These are phyloP conservation scores for Diaporthe citriasiana DNA, from an alignment of 2,329 filamentous ascomycete species.

Conservation along the genomic window DNA sequence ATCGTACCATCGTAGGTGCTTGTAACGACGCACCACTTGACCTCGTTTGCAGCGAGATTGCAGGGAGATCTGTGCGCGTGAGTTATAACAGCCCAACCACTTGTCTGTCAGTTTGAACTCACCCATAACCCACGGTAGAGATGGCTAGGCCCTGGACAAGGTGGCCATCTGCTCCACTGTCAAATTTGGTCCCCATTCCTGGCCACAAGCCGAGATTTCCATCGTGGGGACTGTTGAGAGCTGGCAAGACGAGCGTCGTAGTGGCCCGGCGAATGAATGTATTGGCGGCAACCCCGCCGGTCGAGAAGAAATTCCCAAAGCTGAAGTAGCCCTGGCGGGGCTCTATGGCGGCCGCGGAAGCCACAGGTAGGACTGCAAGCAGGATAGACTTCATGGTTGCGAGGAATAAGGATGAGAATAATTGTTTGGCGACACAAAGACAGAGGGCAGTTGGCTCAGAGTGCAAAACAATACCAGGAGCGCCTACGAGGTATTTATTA, in stretches of 20 bases:
- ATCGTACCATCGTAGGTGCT: constrained; percentile 7
- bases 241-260: constrained; percentile 30
- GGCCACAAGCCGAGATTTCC: constrained; percentile 14
- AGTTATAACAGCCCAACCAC: neutral
- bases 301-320: constrained; percentile 20
- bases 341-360: neutral
- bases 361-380: neutral
- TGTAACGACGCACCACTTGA: constrained; percentile 23
- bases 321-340: constrained; percentile 8
- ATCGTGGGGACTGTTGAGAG: constrained; percentile 4
- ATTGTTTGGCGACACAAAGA: neutral
- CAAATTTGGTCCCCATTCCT: constrained; percentile 21
- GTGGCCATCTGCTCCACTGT: constrained; percentile 4
- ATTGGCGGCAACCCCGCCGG: constrained; percentile 16
- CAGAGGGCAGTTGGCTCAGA: too few relatives aligned
- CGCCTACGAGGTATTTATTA: constrained; percentile 2
- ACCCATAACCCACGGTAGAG: constrained; percentile 5
- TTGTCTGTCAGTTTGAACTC: neutral
- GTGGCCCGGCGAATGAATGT: constrained; percentile 18
- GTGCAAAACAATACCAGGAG: neutral
- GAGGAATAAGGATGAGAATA: neutral
- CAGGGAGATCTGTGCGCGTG: neutral
- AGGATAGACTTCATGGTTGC: constrained; percentile 8
- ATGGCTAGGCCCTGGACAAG: constrained; percentile 23
- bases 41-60: neutral